Evolutionary conservation across 768 basidiomycete genomes (phyloP).

Genomic region (Austroboletus eburneus): DNA sequence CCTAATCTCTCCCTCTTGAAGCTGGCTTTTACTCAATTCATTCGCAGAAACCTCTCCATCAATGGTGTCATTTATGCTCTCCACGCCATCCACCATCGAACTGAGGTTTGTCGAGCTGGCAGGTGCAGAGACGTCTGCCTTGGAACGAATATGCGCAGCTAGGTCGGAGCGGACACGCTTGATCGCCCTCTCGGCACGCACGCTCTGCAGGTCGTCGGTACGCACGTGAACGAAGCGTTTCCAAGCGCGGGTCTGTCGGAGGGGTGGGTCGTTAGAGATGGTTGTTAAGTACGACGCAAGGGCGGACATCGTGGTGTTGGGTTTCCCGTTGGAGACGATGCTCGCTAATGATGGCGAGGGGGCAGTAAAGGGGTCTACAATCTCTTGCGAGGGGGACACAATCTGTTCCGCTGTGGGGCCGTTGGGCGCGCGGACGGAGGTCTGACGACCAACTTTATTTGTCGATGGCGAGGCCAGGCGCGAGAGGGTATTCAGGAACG

Average conservation of each 20-base stretch:
- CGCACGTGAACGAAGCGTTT: slow-evolving; percentile 82
- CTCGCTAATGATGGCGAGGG: slow-evolving; percentile 31
- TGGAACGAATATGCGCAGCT: slow-evolving; percentile 59
- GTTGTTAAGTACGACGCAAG: slow-evolving; percentile 80
- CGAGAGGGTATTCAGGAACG: slow-evolving; percentile 82
- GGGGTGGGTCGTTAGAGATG: slow-evolving; percentile 58
- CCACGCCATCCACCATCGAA: slow-evolving; percentile 28
- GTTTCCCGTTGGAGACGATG: slow-evolving; percentile 16
- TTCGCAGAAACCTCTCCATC: slow-evolving; percentile 21
- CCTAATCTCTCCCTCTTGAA: slow-evolving; percentile 22
- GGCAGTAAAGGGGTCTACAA: slow-evolving; percentile 56
- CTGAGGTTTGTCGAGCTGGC: slow-evolving; percentile 24
- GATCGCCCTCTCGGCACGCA: slow-evolving; percentile 81
- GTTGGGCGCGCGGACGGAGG: slow-evolving; percentile 32
- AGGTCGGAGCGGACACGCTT: slow-evolving; percentile 85
- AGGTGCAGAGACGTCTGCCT: slow-evolving; percentile 22
- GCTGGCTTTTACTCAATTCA: slow-evolving; percentile 12
- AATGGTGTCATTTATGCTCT: slow-evolving; percentile 27
- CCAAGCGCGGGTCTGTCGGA: slow-evolving; percentile 72
- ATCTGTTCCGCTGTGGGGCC: slow-evolving; percentile 34
- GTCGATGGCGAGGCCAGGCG: slow-evolving; percentile 72
- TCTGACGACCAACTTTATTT: slow-evolving; percentile 44
- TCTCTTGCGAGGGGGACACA: slow-evolving; percentile 51
- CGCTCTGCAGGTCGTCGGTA: slow-evolving; percentile 84
- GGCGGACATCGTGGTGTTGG: slow-evolving; percentile 53